These are phyloP conservation scores for Fonsecaea pedrosoi DNA, from an alignment of 2,329 filamentous ascomycete genomes.

Conservation along the genomic window DNA sequence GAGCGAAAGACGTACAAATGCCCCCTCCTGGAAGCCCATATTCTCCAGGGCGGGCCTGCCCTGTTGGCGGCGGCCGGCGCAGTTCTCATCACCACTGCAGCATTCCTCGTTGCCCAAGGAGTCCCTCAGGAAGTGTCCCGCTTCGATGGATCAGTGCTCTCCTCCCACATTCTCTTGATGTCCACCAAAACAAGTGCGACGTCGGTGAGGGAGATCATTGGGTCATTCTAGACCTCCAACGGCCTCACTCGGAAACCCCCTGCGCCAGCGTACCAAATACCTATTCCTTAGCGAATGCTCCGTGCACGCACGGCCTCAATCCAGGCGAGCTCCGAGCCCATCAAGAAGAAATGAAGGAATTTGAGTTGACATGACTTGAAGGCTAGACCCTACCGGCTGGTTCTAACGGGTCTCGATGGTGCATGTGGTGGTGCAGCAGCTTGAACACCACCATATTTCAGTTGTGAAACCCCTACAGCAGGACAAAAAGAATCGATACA, in stretches of 20 bases:
- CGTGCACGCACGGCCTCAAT: conserved; percentile 20
- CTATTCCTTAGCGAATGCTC: conserved; percentile 32
- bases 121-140: background rate
- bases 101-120: background rate
- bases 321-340: conserved; percentile 11
- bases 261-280: conserved; percentile 4
- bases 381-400: background rate
- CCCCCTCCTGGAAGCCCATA: conserved; percentile 27
- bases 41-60: conserved; percentile 29
- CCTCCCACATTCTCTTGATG: too few relatives aligned
- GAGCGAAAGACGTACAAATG: background rate
- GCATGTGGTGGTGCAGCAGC: background rate
- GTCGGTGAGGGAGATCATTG: background rate
- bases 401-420: background rate
- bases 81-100: conserved; percentile 24
- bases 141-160: too few relatives aligned
- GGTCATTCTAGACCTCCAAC: background rate
- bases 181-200: background rate
- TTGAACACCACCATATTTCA: too few relatives aligned
- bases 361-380: conserved; percentile 21
- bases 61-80: conserved; percentile 16
- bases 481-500: background rate
- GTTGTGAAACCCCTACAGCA: background rate
- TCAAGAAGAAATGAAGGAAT: conserved; percentile 15
- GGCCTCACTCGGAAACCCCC: background rate